Evolutionary conservation across 2,329 filamentous ascomycete genomes (phyloP), one percentile per base, ranked within the genome.

Genomic region (Penicillium sp.): DNA sequence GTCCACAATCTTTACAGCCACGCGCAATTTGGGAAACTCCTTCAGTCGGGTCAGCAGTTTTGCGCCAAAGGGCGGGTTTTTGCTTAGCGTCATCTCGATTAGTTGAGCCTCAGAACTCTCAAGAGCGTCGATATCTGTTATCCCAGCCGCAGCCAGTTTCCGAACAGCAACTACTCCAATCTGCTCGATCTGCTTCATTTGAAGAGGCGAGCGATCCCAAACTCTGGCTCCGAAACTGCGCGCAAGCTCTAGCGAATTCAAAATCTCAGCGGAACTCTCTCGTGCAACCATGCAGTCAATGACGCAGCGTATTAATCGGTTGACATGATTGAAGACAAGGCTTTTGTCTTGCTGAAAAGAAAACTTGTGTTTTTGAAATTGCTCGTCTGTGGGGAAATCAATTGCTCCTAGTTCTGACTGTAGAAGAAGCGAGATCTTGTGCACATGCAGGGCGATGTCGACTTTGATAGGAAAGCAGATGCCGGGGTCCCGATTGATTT

Each of bases 141-240:
- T 82, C 0, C 85, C 85, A n/a, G 84, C 85, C 36, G 81, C 79
- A 3, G 84, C 81, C 41, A 97, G 79, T 67, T 88, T 94, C 34
- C 87, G 82, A 58, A 89, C 85, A n/a, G 83, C 82, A 1, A 86
- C 89, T 4, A 84, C 77, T 0, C 94, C 94, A 55, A 97, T 82
- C 2, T 85, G 82, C 0, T 89, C 84, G 1, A 99, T 80, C 68
- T 97, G 93, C 54, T 88, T 87, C 65, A 99, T 81, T 60, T 96
- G 89, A 21, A 87, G 78, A 0, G 89, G 83, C 2, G 85, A 88
- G 31, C 88, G 85, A 64, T 99, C 94, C 94, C 92, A 96, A 1
- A 80, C 80, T 53, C 81, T 83, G 2, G 91, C 88, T 21, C 84
- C 81, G 47, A 97, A 74, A 58, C 89, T 90, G 51, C 93, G 81